Evolutionary conservation across 345 rosid genomes (phyloP).

Genomic region (Litchi chinensis): DNA sequence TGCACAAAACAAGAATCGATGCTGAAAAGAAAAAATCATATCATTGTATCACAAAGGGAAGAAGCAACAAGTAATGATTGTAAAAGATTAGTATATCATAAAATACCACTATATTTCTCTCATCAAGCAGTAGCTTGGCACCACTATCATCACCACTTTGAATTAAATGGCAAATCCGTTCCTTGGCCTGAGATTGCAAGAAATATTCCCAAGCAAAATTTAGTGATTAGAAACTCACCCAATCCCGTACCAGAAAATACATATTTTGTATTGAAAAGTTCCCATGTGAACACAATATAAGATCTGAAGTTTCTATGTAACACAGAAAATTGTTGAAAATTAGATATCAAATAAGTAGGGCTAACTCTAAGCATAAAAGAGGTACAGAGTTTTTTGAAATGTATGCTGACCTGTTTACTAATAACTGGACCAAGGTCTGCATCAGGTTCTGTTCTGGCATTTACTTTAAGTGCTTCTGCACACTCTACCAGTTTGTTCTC

Average conservation of each 20-base stretch:
- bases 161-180: conserved; percentile 70
- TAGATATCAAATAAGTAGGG: background rate
- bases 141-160: conserved; percentile 84
- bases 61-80: conserved; percentile 6
- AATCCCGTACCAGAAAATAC: background rate
- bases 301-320: background rate
- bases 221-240: background rate
- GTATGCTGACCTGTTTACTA: conserved; percentile 66
- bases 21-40: background rate
- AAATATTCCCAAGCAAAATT: conserved; percentile 20
- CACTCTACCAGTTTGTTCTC: conserved; percentile 67
- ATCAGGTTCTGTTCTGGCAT: conserved; percentile 77
- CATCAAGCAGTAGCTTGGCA: conserved; percentile 84
- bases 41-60: conserved; percentile 3
- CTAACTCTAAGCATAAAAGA: conserved; percentile 4
- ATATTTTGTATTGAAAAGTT: background rate
- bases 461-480: conserved; percentile 87
- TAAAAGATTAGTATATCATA: background rate
- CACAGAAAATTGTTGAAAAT: background rate
- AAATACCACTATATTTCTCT: conserved; percentile 80
- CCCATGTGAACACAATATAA: background rate
- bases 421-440: conserved; percentile 96
- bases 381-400: background rate
- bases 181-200: conserved; percentile 76
- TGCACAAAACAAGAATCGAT: too few species aligned